Evolutionary conservation across 2,329 filamentous ascomycete genomes (phyloP).

Genomic region (Aureobasidium subglaciale): DNA sequence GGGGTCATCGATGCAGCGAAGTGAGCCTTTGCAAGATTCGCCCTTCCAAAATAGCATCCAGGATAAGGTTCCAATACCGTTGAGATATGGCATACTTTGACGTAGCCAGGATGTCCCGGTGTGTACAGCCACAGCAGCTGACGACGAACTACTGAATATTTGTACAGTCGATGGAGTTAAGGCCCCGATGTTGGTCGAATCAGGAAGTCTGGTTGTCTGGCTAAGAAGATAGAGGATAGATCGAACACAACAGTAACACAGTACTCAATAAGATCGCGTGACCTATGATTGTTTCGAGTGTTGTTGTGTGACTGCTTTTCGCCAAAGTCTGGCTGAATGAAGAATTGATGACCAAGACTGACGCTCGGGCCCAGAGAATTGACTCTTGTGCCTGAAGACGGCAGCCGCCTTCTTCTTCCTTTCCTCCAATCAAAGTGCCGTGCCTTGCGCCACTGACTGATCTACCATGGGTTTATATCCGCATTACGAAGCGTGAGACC

Average conservation of each 20-base stretch:
- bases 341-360: neutral
- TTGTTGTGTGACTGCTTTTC: no score
- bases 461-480: neutral
- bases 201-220: no score
- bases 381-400: neutral
- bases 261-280: no score
- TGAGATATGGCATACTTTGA: neutral
- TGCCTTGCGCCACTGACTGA: neutral
- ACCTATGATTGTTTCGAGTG: no score
- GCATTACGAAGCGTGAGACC: neutral
- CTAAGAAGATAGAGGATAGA: no score
- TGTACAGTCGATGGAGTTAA: no score
- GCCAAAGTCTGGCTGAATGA: no score
- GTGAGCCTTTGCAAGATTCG: neutral
- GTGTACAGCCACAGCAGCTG: neutral
- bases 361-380: neutral
- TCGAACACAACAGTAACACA: no score
- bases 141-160: no score
- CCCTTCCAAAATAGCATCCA: neutral
- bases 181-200: no score
- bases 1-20: slow-evolving; percentile 28
- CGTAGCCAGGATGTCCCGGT: neutral
- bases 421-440: neutral
- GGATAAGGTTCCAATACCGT: neutral
- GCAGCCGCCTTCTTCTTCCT: neutral